Conservation (phyloP, 306 rosid species). For the Corylus americana region DNA sequence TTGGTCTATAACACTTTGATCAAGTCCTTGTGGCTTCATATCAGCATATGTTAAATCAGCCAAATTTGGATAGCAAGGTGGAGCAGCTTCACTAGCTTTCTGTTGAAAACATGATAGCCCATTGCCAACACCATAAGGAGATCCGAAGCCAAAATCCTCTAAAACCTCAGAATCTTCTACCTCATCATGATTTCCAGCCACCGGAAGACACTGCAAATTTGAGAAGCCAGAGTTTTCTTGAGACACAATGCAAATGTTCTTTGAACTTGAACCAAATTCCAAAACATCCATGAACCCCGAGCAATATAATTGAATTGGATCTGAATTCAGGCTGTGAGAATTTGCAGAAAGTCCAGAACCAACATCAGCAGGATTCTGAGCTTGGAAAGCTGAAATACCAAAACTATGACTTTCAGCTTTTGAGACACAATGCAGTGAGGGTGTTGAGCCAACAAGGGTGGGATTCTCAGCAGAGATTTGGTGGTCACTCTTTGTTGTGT, state of each 20-base stretch:
- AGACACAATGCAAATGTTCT: conserved; percentile 29
- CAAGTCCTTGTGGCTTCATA: conserved; percentile 34
- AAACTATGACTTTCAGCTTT: conserved; percentile 28
- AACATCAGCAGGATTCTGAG: conserved; percentile 22
- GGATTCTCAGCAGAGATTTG: conserved; percentile 18
- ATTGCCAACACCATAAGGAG: conserved; percentile 40
- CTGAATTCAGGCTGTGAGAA: conserved; percentile 22
- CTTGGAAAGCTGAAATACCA: conserved; percentile 22
- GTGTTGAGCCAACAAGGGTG: conserved; percentile 25
- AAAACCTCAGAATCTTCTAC: conserved; percentile 33
- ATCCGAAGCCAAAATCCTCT: conserved; percentile 54
- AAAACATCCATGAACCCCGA: conserved; percentile 29
- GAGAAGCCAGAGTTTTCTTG: conserved; percentile 52
- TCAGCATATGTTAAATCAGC: conserved; percentile 47
- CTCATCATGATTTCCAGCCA: conserved; percentile 25
- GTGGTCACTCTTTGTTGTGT: conserved; percentile 13
- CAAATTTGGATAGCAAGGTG: conserved; percentile 37
- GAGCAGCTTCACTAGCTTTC: conserved; percentile 35
- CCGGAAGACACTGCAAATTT: conserved; percentile 28
- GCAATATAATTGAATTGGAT: conserved; percentile 17
- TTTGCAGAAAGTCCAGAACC: conserved; percentile 18
- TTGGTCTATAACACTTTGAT: conserved; percentile 26
- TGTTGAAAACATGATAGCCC: conserved; percentile 32
- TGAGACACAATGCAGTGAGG: conserved; percentile 26
- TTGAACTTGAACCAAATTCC: conserved; percentile 38